Evolutionary conservation across 352 stramenopile genomes (phyloP).

Genomic region (Globisporangium solare): DNA sequence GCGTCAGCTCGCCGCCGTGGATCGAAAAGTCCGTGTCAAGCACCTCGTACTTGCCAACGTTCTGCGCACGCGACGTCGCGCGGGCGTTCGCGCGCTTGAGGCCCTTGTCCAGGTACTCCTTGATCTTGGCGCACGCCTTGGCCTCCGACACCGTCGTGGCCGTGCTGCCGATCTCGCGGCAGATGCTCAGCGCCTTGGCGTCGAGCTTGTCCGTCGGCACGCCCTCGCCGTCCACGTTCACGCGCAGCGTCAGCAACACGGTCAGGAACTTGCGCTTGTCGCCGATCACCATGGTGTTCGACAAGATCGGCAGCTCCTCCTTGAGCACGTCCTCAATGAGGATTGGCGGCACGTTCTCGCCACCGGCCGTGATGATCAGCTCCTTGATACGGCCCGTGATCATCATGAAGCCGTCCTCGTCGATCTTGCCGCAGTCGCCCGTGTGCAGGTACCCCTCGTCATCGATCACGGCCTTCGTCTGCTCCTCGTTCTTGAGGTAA

Average conservation of each 20-base stretch:
- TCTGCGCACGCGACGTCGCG: constrained; percentile 79
- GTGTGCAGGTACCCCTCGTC: constrained; percentile 91
- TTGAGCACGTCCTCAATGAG: constrained; percentile 92
- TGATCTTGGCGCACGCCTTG: constrained; percentile 70
- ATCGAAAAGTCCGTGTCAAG: constrained; percentile 91
- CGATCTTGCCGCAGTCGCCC: constrained; percentile 90
- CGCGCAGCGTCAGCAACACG: constrained; percentile 84
- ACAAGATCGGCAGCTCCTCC: constrained; percentile 77
- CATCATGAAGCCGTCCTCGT: constrained; percentile 90
- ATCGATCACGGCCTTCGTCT: constrained; percentile 90
- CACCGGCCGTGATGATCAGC: constrained; percentile 93
- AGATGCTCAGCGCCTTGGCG: constrained; percentile 48
- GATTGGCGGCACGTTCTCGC: constrained; percentile 93
- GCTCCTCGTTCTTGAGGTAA: constrained; percentile 77
- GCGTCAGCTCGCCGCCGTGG: constrained; percentile 89
- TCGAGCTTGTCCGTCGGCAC: constrained; percentile 80
- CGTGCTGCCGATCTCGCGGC: constrained; percentile 57
- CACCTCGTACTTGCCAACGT: constrained; percentile 84
- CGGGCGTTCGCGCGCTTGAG: constrained; percentile 74
- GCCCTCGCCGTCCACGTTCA: constrained; percentile 78
- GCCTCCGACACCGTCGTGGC: constrained; percentile 70
- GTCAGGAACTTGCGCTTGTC: constrained; percentile 92
- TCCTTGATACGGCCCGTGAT: constrained; percentile 97
- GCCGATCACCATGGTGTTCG: constrained; percentile 92
- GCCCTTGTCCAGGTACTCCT: constrained; percentile 64